Conservation (phyloP, 352 stramenopile genomes). For the Phytophthora cryptogea region DNA sequence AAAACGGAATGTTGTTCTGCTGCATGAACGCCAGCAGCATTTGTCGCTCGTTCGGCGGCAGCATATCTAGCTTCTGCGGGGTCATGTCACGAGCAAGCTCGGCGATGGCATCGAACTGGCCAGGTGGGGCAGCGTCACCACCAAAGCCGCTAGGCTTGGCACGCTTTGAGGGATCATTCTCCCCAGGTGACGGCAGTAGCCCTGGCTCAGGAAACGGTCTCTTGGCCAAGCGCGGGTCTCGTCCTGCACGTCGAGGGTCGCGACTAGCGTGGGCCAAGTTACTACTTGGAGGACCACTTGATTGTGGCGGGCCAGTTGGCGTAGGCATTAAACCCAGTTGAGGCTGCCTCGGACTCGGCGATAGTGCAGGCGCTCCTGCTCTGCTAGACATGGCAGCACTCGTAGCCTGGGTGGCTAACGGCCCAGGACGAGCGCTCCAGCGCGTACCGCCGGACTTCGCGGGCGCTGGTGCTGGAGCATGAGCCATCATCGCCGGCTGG, state of each 20-base stretch:
- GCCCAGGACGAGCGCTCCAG: conserved; percentile 71
- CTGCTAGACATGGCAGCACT: conserved; percentile 29
- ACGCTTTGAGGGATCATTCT: conserved; percentile 36
- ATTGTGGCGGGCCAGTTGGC: conserved; percentile 25
- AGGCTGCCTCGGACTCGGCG: conserved; percentile 32
- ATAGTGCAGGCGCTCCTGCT: conserved; percentile 20
- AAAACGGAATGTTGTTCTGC: conserved; percentile 77
- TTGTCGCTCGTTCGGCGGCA: conserved; percentile 77
- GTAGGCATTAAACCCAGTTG: conserved; percentile 40
- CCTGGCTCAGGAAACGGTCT: conserved; percentile 35
- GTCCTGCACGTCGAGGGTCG: conserved; percentile 54
- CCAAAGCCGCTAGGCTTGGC: conserved; percentile 22
- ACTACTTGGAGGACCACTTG: conserved; percentile 30
- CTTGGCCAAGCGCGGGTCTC: conserved; percentile 66
- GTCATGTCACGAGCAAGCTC: conserved; percentile 83
- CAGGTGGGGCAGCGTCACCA: conserved; percentile 18
- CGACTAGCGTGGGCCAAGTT: conserved; percentile 41
- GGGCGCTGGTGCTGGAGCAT: conserved; percentile 30
- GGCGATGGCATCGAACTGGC: conserved; percentile 63
- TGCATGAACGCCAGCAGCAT: conserved; percentile 84
- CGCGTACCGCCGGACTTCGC: conserved; percentile 56
- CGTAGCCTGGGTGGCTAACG: conserved; percentile 37
- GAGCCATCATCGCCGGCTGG: conserved; percentile 27
- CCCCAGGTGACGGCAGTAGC: conserved; percentile 21
- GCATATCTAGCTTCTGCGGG: conserved; percentile 78